Percentiles rank a stretch among this genome's conserved stretches.
Evolutionary conservation across 495 filamentous ascomycete species (phyloP).

Genomic region (Aspergillus baeticus): DNA sequence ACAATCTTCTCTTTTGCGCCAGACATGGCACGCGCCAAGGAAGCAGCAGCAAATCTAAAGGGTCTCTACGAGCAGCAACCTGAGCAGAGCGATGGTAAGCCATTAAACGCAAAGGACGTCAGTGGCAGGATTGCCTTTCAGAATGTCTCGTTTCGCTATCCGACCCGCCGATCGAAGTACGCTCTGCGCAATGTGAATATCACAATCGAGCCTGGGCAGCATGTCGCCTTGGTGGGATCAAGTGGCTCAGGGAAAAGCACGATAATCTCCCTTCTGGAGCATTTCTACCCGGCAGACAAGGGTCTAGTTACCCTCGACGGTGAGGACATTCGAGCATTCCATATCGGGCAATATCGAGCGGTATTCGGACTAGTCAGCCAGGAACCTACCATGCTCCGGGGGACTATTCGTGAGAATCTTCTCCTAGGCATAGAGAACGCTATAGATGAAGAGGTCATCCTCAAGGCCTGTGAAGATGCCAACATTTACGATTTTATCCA

Average conservation of each 20-base stretch:
- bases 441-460: conserved; percentile 64
- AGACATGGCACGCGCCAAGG: conserved; percentile 84
- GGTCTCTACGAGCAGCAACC: conserved; percentile 63
- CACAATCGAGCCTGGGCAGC: conserved; percentile 69
- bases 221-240: conserved; percentile 76
- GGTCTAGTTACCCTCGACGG: conserved; percentile 73
- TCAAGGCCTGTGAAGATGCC: conserved; percentile 75
- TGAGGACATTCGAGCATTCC: conserved; percentile 64
- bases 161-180: conserved; percentile 71
- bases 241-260: conserved; percentile 84
- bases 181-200: conserved; percentile 73
- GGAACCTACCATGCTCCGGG: conserved; percentile 82
- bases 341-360: conserved; percentile 72
- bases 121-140: conserved; percentile 71
- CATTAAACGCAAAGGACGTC: conserved; percentile 45
- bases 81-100: conserved; percentile 68
- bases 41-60: conserved; percentile 73
- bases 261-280: conserved; percentile 72
- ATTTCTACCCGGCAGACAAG: conserved; percentile 75
- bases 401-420: conserved; percentile 80
- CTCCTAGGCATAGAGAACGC: conserved; percentile 61
- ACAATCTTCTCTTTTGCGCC: conserved; percentile 80
- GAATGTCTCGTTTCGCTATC: conserved; percentile 79
- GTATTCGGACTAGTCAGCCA: conserved; percentile 79
- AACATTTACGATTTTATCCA: conserved; percentile 92